Percentiles rank a stretch among this genome's conserved stretches.
Conservation (phyloP, 345 rosid species). For the Aquilaria malaccensis region DNA sequence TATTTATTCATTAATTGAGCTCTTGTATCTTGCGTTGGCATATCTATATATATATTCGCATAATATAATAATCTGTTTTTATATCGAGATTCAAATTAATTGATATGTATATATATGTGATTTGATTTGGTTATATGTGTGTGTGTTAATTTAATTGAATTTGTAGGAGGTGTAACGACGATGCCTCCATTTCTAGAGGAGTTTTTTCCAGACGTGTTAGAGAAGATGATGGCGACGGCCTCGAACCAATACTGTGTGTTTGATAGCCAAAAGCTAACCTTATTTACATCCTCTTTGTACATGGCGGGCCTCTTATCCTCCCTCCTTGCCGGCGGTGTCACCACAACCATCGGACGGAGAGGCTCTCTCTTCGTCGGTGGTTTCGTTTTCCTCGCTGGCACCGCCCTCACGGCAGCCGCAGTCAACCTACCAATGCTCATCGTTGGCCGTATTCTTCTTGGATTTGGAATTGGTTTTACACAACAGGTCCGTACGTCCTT, state of each 20-base stretch:
- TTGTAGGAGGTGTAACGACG: constrained; percentile 21
- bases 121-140: no score
- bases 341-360: constrained; percentile 21
- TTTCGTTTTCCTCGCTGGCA: constrained; percentile 21
- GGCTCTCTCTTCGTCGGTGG: constrained; percentile 27
- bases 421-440: constrained; percentile 25
- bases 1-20: background rate
- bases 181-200: constrained; percentile 23
- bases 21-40: no score
- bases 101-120: background rate
- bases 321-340: constrained; percentile 22
- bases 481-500: constrained; percentile 19
- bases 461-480: constrained; percentile 32
- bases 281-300: constrained; percentile 31
- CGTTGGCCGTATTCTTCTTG: constrained; percentile 23
- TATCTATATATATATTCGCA: no score
- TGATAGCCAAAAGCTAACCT: constrained; percentile 16
- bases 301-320: constrained; percentile 32
- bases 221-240: constrained; percentile 6
- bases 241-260: constrained; percentile 21
- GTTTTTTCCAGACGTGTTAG: constrained; percentile 24
- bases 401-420: constrained; percentile 23
- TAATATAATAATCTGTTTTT: no score
- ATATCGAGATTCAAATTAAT: background rate
- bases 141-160: background rate